Evolutionary conservation across 352 stramenopile genomes (phyloP).

Genomic region (Phytophthora megakarya): DNA sequence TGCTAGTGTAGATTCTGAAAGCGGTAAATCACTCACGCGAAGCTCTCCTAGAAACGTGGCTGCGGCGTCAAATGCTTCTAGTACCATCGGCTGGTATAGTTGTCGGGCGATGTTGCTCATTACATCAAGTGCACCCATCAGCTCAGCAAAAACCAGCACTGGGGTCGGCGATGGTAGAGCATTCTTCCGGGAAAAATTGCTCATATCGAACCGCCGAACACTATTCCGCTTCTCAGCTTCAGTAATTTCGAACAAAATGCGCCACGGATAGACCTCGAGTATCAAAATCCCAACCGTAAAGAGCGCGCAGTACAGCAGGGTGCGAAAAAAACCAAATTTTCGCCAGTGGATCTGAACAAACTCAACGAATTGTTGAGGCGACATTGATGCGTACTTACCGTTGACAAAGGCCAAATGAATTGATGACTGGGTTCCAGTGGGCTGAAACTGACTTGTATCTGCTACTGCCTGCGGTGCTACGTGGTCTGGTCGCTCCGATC

Average conservation of each 20-base stretch:
- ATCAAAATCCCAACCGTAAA: slow-evolving; percentile 22
- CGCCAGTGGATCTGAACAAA: slow-evolving; percentile 18
- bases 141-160: not conserved
- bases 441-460: not conserved
- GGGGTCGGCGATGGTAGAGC: not conserved
- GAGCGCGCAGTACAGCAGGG: slow-evolving; percentile 15
- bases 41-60: not conserved
- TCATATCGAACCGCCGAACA: not conserved
- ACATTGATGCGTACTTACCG: slow-evolving; percentile 11
- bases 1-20: not conserved
- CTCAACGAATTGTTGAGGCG: slow-evolving; percentile 16
- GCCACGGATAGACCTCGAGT: slow-evolving; percentile 3
- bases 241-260: slow-evolving; percentile 10
- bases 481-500: too few relatives aligned
- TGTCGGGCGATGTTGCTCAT: slow-evolving; percentile 1
- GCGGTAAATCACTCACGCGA: slow-evolving; percentile 6
- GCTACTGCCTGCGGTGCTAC: too few relatives aligned
- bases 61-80: not conserved
- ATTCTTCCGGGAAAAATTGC: slow-evolving; percentile 21
- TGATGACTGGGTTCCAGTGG: not conserved
- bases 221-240: not conserved
- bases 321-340: slow-evolving; percentile 22
- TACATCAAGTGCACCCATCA: not conserved
- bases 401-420: not conserved
- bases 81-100: slow-evolving; percentile 1